These are phyloP conservation scores for Nicotiana undulata DNA, from an alignment of 257 asterid species.

Conservation along the genomic window DNA sequence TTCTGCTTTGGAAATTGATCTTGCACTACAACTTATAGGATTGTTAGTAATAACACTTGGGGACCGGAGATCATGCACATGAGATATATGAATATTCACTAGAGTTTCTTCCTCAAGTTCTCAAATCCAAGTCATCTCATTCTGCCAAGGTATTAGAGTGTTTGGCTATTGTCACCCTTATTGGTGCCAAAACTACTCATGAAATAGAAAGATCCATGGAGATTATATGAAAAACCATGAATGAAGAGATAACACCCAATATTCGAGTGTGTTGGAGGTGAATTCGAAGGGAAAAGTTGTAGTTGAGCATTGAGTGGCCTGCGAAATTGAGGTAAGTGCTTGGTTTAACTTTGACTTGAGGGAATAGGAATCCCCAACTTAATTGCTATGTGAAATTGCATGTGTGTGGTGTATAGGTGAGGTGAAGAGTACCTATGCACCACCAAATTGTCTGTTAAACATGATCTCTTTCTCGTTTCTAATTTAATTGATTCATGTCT, in stretches of 20 bases:
- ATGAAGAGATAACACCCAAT: slow-evolving; percentile 3
- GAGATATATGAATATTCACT: slow-evolving; percentile 27
- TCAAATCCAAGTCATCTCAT: slow-evolving; percentile 9
- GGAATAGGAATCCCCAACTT: no score
- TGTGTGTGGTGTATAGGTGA: no score
- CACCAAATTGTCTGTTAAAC: no score
- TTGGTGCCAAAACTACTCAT: slow-evolving; percentile 21
- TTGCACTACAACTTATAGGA: slow-evolving; percentile 30
- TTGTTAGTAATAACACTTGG: slow-evolving; percentile 27
- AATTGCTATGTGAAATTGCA: no score
- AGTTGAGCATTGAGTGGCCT: no score
- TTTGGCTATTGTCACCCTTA: slow-evolving; percentile 24
- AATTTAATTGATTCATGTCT: no score
- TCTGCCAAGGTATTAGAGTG: slow-evolving; percentile 14
- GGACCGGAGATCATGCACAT: slow-evolving; percentile 24
- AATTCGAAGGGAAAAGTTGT: no score
- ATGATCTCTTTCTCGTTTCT: no score
- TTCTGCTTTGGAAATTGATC: slow-evolving; percentile 26
- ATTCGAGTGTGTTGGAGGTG: no score
- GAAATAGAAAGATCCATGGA: slow-evolving; percentile 29
- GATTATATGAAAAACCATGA: slow-evolving; percentile 24
- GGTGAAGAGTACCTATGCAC: no score
- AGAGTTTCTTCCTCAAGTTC: slow-evolving; percentile 18
- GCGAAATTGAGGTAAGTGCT: no score
- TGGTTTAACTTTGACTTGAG: no score